Percentiles rank a stretch among this genome's conserved stretches.
Conservation (phyloP, 2,329 filamentous ascomycete species). For the Tolypocladium pustulatum region DNA sequence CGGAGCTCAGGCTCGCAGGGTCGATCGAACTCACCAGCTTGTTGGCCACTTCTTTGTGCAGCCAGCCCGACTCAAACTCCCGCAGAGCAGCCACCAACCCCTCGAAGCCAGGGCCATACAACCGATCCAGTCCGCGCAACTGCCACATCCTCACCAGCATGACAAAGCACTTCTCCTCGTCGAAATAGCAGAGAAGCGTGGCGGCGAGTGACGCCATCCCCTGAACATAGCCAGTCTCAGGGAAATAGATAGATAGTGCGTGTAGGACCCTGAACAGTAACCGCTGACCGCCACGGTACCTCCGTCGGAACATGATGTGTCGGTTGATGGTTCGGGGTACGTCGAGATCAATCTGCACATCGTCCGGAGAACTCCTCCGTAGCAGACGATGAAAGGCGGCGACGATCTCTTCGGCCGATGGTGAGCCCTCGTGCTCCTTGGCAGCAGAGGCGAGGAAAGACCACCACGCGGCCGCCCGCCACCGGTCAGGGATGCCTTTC, state of each 20-base stretch:
- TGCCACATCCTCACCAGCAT: constrained; percentile 97
- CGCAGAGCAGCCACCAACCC: constrained; percentile 77
- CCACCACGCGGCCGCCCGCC: constrained; percentile 90
- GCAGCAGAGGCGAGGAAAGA: constrained; percentile 78
- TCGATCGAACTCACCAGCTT: constrained; percentile 55
- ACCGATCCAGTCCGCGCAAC: constrained; percentile 69
- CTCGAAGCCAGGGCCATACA: constrained; percentile 76
- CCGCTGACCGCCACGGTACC: constrained; percentile 87
- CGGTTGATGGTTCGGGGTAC: constrained; percentile 89
- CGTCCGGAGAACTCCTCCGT: constrained; percentile 67
- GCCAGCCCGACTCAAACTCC: constrained; percentile 80
- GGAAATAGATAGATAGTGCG: constrained; percentile 82
- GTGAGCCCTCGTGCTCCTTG: constrained; percentile 46
- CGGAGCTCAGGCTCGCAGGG: background rate
- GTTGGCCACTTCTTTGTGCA: constrained; percentile 67
- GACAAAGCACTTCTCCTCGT: constrained; percentile 87
- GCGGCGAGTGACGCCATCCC: constrained; percentile 93
- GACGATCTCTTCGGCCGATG: constrained; percentile 62
- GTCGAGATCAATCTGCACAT: constrained; percentile 94
- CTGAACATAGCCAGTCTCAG: constrained; percentile 89
- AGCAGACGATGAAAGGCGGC: constrained; percentile 64
- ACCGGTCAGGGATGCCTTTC: constrained; percentile 96
- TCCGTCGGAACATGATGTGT: constrained; percentile 92
- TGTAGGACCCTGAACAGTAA: constrained; percentile 88
- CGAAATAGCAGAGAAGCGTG: constrained; percentile 90